These are phyloP conservation scores for Acrodontium crateriforme DNA, from an alignment of 2,329 filamentous ascomycete genomes.

Conservation along the genomic window DNA sequence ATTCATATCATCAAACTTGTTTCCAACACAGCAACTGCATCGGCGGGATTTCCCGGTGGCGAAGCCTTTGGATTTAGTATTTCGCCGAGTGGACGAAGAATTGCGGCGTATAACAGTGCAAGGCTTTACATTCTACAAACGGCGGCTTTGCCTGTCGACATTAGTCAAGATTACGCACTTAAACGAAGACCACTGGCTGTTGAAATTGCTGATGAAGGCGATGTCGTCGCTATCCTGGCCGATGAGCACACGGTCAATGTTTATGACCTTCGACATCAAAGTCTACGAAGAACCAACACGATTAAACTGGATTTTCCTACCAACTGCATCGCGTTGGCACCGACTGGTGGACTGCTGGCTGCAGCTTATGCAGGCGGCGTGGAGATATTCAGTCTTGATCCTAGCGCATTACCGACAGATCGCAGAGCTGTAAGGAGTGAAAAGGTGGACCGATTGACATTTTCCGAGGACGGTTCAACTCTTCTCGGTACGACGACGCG, in stretches of 20 bases:
- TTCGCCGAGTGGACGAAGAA: slow-evolving; percentile 58
- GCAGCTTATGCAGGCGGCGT: slow-evolving; percentile 77
- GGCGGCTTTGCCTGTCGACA: slow-evolving; percentile 42
- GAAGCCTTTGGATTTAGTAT: slow-evolving; percentile 77
- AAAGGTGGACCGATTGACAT: slow-evolving; percentile 22
- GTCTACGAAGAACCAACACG: slow-evolving; percentile 52
- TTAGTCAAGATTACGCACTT: slow-evolving; percentile 63
- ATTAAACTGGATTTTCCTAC: slow-evolving; percentile 67
- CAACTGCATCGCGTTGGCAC: slow-evolving; percentile 65
- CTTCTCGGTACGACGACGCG: slow-evolving; percentile 24
- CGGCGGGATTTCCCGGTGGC: slow-evolving; percentile 46
- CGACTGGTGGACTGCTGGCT: slow-evolving; percentile 68
- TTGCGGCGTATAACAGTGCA: slow-evolving; percentile 75
- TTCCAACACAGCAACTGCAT: slow-evolving; percentile 71
- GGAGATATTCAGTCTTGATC: slow-evolving; percentile 63
- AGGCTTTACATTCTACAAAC: slow-evolving; percentile 68
- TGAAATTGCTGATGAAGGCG: slow-evolving; percentile 65
- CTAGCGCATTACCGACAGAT: slow-evolving; percentile 35
- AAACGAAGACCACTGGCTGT: slow-evolving; percentile 60
- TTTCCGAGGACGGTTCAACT: slow-evolving; percentile 24
- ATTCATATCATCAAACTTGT: slow-evolving; percentile 56
- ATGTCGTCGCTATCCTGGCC: slow-evolving; percentile 61
- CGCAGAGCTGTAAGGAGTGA: slow-evolving; percentile 22
- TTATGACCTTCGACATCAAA: slow-evolving; percentile 52
- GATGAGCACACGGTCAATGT: slow-evolving; percentile 73